Evolutionary conservation across 1,284 basidiomycete genomes (phyloP), one percentile per base, ranked within the genome.

Genomic region (Pseudozyma pruni): DNA sequence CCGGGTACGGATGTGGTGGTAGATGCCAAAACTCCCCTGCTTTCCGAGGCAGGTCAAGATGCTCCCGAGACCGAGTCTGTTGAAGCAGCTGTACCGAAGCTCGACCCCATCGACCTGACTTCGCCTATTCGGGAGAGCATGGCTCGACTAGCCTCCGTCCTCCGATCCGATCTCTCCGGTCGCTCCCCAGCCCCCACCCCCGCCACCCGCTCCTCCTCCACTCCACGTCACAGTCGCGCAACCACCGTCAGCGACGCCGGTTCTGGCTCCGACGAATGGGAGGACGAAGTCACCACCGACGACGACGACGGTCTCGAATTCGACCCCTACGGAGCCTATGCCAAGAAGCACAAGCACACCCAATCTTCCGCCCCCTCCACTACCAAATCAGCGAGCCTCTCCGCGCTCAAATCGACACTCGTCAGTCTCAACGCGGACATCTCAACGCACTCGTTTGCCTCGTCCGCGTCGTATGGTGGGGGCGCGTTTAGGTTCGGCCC

Each of bases 51-150:
- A n/a, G n/a, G n/a, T 6, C 27, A 29, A 6, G 43, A 42, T 13
- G 56, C n/a, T n/a, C n/a, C n/a, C n/a, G n/a, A n/a, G 52, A 9
- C 27, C 27, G 56, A 44, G 2, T 27, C 29, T 4, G 48, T 53
- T 29, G 10, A 13, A 4, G 49, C 34, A 8, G 31, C 37, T 13
- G 20, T n/a, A n/a, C 27, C 44, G 5, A 59, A 59, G 37, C 46
- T 75, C 19, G 75, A 66, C 10, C 75, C 76, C 0, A 78, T 81
- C 54, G 72, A 81, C 41, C 33, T 81, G 8, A 72, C 64, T 20
- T 45, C 45, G n/a, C 66, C 72, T 10, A 50, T 81, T 8, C 73
- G 75, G 11, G 50, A 53, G 10, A 75, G 74, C 16, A 61, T 81
- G 57, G 52, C 68, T 17, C 52, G 53, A 13, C 66, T 81, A 7